Percentiles rank a stretch among this genome's conserved stretches.
Conservation (phyloP, 371 early-diverging fungal species). For the Saksenaea vasiformis region DNA sequence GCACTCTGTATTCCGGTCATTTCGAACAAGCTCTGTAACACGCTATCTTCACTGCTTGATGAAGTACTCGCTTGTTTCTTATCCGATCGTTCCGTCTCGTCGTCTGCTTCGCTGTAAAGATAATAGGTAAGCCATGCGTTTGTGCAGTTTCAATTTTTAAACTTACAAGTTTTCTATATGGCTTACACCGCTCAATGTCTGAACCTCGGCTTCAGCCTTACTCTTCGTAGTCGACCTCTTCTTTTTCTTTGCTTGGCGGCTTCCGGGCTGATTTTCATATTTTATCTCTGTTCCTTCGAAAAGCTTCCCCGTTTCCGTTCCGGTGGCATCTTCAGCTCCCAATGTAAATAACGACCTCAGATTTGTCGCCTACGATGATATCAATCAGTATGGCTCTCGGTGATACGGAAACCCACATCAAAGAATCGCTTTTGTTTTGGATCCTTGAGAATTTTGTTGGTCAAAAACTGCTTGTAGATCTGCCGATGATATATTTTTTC, state of each 20-base stretch:
- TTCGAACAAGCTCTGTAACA: conserved; percentile 75
- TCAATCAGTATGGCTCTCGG: neutral
- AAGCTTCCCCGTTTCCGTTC: conserved; percentile 72
- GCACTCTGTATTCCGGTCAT: conserved; percentile 86
- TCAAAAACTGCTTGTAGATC: conserved; percentile 95
- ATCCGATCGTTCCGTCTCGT: conserved; percentile 22
- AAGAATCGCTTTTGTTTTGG: conserved; percentile 92
- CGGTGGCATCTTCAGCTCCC: conserved; percentile 56
- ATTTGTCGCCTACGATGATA: conserved; percentile 56
- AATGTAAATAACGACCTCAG: conserved; percentile 86
- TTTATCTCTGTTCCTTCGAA: conserved; percentile 66
- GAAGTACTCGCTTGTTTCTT: conserved; percentile 21
- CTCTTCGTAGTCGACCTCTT: conserved; percentile 26
- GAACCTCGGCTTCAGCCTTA: conserved; percentile 41
- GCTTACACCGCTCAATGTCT: conserved; percentile 49
- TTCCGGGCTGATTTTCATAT: conserved; percentile 15
- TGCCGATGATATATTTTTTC: conserved; percentile 98
- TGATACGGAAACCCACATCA: conserved; percentile 44
- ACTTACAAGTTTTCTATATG: conserved; percentile 62
- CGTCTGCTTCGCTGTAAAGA: conserved; percentile 9
- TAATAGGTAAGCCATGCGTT: neutral
- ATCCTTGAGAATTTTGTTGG: conserved; percentile 94
- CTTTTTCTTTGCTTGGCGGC: conserved; percentile 23
- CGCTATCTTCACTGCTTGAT: conserved; percentile 44
- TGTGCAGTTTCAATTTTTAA: neutral